Evolutionary conservation across 2,329 filamentous ascomycete species (phyloP), one percentile per base, ranked within the genome.

Genomic region (Ceratocystis eucalypticola): DNA sequence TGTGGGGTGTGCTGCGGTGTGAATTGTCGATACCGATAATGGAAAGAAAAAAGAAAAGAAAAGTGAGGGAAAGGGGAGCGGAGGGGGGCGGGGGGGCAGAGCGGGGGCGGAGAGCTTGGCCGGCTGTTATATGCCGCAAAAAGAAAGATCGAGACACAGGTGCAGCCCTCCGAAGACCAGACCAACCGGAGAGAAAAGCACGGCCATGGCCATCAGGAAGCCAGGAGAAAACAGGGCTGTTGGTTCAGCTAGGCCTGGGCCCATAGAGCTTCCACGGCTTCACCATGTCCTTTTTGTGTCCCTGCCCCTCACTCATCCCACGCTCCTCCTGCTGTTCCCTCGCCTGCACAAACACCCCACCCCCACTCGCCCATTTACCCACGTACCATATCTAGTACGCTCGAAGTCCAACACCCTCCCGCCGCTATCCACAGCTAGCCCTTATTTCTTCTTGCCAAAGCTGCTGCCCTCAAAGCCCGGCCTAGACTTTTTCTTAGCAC

Each of bases 381-480:
- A 10, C 30, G 30, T 33, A 33, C 30, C 30, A 33, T 33, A 33
- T 33, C 30, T 33, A 33, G 30, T 33, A 33, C 30, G 10, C 30
- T 37, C 17, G 2, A 17, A 17, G 15, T 10, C 33, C 20, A 7
- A 10, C 2, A 37, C 1, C 30, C n/a, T 28, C 22, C 61, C 7
- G 37, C n/a, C 15, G 6, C 37, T 30, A 20, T 25, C 46, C 20
- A 7, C 28, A 7, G 20, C 41, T 48, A 45, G 28, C 45, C 37
- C 65, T 41, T 61, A 68, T 65, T 68, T 68, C 66, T 68, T 68
- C 66, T 68, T 68, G 17, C 66, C 66, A 66, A 68, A 68, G 4
- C 63, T 63, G 25, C 63, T 68, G 17, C 66, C 66, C 50, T 68
- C 66, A 61, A 68, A 68, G 20, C 67, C 67, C 44, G 67, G 67